phyloP scores from a whole-genome alignment of 2,329 filamentous ascomycete species.

The Monilinia fructigena region DNA sequence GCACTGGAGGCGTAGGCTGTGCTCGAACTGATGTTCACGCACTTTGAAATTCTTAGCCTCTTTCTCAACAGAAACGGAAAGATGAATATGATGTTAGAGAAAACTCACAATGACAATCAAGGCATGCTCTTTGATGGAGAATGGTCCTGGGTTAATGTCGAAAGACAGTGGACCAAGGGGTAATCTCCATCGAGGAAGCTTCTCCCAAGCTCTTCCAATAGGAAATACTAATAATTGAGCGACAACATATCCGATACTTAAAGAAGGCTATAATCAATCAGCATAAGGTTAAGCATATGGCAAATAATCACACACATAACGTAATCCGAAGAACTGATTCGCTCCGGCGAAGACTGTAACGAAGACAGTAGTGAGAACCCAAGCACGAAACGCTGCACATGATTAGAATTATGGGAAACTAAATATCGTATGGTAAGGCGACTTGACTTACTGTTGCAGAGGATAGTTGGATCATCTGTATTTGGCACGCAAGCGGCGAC shows the following conservation, averaged over 20 bases:
- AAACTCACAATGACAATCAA: slow-evolving; percentile 54
- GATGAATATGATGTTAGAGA: neutral
- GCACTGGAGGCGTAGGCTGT: slow-evolving; percentile 52
- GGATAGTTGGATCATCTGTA: slow-evolving; percentile 5
- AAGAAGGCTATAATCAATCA: slow-evolving; percentile 22
- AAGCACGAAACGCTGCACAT: slow-evolving; percentile 52
- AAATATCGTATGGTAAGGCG: no score
- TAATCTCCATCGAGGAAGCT: slow-evolving; percentile 53
- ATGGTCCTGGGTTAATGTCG: slow-evolving; percentile 55
- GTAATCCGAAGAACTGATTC: slow-evolving; percentile 31
- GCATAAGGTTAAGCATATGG: neutral
- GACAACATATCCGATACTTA: slow-evolving; percentile 30
- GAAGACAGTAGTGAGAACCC: slow-evolving; percentile 55
- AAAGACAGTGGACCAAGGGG: slow-evolving; percentile 43
- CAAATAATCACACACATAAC: slow-evolving; percentile 9
- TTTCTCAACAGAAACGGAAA: no score
- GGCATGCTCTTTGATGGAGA: slow-evolving; percentile 67
- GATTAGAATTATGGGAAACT: neutral
- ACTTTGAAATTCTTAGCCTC: slow-evolving; percentile 52
- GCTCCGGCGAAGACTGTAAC: slow-evolving; percentile 24
- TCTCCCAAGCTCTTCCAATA: slow-evolving; percentile 51
- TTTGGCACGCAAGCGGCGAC: slow-evolving; percentile 12
- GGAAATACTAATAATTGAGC: slow-evolving; percentile 32
- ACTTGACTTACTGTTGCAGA: neutral
- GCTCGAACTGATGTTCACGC: slow-evolving; percentile 32